Base-by-base conservation (phyloP, 495 filamentous ascomycete genomes). In the Trichocladium antarcticum region DNA sequence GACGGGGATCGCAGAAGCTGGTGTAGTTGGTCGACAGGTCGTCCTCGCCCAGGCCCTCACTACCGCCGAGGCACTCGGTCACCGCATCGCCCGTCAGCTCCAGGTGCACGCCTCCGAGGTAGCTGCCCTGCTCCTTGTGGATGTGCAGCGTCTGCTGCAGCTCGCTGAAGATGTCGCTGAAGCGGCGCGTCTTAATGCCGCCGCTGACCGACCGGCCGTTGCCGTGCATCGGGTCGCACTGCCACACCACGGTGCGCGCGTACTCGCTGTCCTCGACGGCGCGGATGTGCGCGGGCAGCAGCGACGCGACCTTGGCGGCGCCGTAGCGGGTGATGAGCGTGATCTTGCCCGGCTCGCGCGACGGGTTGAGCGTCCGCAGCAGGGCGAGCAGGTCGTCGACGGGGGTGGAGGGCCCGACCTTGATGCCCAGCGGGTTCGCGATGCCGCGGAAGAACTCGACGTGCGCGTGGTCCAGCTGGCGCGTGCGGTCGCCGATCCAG, bases 141-240 rank as follows among this genome's bases (percentile, higher is more conserved):
- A 97, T 89, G 50, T 75, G 68, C 45, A 96, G 68, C 3, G 88
- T 84, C 54, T 84, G 77, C 40, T 78, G 73, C 34, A 97, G 71
- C 71, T 97, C 93, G 11, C 76, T 79, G 55, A 95, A 78, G 51
- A 98, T 94, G 63, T 85, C 79, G 31, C 74, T 75, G 66, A 97
- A 97, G 43, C 82, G 79, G 2, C 93, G 76, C 3, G 92, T 98
- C 72, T 98, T 98, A 62, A 95, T 75, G 8, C 81, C 82, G 0
- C 75, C 71, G 0, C 80, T 70, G 0, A 87, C 89, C 16, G 79
- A 75, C 45, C 71, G 71, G 17, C 83, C 86, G 65, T 88, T 88
- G 34, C 92, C 92, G 69, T 98, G 92, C 93, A 97, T 97, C 10
- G 92, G 92, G 66, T 98, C 92, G 67, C 88, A 95, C 65, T 95